Conservation (phyloP, 441 rosid genomes). For the Melastoma candidum region DNA sequence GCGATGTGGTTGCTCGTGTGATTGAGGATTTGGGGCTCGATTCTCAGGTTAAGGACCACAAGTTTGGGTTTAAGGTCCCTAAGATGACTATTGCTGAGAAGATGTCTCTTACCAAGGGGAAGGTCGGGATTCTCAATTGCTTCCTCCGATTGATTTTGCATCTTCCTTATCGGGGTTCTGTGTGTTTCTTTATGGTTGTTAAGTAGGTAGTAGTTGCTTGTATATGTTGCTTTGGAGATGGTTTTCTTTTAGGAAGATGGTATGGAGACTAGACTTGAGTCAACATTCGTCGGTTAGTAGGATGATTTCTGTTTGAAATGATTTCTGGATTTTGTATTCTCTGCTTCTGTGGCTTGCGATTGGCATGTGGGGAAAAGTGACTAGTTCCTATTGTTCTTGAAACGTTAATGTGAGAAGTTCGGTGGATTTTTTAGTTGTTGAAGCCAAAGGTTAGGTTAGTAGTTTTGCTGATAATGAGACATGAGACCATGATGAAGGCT, state of each 20-base stretch:
- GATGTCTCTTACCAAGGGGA: conserved; percentile 42
- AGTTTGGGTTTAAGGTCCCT: conserved; percentile 41
- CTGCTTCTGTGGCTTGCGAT: no score
- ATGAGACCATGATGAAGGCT: no score
- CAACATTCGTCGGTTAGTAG: no score
- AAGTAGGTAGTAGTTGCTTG: not conserved
- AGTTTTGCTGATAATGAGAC: no score
- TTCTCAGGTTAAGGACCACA: conserved; percentile 48
- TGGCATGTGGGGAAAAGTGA: no score
- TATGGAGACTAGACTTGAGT: no score
- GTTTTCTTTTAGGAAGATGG: not conserved
- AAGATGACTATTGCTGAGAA: conserved; percentile 64
- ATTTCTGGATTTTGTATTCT: no score
- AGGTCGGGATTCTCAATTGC: conserved; percentile 34
- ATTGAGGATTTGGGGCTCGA: conserved; percentile 81
- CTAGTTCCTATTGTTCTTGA: no score
- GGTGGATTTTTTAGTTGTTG: no score
- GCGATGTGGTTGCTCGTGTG: conserved; percentile 44
- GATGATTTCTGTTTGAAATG: no score
- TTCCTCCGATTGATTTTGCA: not conserved
- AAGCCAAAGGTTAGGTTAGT: not conserved
- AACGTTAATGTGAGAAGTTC: not conserved
- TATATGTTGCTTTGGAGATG: no score
- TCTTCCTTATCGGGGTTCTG: conserved; percentile 1
- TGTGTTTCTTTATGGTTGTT: not conserved